Evolutionary conservation across 176 grass and related monocot genomes (phyloP).

Genomic region (Tillandsia fasciculata): DNA sequence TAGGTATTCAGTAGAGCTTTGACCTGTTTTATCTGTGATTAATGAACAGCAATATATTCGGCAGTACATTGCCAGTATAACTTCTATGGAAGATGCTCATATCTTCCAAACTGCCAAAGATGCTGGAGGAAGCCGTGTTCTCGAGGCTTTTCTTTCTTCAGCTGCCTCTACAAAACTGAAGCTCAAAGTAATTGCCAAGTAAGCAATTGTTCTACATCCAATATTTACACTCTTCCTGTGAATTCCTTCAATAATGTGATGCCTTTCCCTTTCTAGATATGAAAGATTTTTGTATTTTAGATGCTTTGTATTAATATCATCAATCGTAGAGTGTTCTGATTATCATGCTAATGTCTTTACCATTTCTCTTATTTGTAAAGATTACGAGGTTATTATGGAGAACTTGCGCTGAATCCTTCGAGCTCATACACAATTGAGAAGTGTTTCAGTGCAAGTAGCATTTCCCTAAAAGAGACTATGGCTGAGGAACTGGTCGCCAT

Average conservation of each 20-base stretch:
- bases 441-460: constrained; percentile 74
- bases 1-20: background rate
- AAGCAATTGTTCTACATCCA: constrained; percentile 21
- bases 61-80: constrained; percentile 56
- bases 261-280: too few relatives aligned
- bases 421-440: constrained; percentile 88
- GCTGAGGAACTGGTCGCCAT: constrained; percentile 49
- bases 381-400: constrained; percentile 61
- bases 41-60: constrained; percentile 62
- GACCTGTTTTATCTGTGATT: background rate
- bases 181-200: constrained; percentile 84
- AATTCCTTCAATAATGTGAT: background rate
- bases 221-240: background rate
- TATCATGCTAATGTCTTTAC: background rate
- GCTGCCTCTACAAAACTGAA: constrained; percentile 62
- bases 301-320: background rate
- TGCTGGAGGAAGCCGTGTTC: constrained; percentile 64
- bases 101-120: constrained; percentile 70
- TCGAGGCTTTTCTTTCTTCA: constrained; percentile 88
- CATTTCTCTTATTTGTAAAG: constrained; percentile 27
- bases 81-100: constrained; percentile 46
- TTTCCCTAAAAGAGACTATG: constrained; percentile 75
- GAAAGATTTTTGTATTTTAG: background rate
- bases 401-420: constrained; percentile 71
- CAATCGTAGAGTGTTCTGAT: background rate